phyloP scores from a whole-genome alignment of 345 rosid species.

The Lepidium aucheri region DNA sequence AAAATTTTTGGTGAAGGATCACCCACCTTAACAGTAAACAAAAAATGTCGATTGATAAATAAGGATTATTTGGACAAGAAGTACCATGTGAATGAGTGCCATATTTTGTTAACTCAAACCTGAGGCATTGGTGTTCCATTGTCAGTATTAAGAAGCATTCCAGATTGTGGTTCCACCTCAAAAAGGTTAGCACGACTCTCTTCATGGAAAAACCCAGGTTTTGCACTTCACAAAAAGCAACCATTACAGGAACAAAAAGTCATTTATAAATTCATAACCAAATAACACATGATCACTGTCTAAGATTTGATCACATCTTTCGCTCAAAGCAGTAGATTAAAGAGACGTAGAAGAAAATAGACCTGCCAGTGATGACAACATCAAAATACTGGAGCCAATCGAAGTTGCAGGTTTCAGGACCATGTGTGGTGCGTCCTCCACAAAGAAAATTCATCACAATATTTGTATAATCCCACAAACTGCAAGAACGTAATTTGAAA shows the following conservation, averaged over 20 bases:
- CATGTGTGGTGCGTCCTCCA: slow-evolving; percentile 34
- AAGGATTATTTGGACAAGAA: background rate
- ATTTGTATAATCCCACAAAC: slow-evolving; percentile 98
- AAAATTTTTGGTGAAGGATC: slow-evolving; percentile 33
- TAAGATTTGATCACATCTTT: background rate
- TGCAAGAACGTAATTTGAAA: slow-evolving; percentile 33
- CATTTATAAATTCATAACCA: background rate
- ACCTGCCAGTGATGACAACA: slow-evolving; percentile 97
- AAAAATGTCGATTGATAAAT: background rate
- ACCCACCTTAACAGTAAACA: slow-evolving; percentile 50
- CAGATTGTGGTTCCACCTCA: slow-evolving; percentile 81
- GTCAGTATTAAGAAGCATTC: slow-evolving; percentile 89
- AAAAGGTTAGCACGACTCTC: slow-evolving; percentile 76
- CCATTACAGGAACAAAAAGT: background rate
- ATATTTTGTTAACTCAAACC: slow-evolving; percentile 34
- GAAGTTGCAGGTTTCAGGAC: slow-evolving; percentile 42
- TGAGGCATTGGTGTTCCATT: slow-evolving; percentile 93
- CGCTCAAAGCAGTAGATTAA: background rate
- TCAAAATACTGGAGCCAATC: slow-evolving; percentile 94
- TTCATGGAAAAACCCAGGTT: slow-evolving; percentile 95
- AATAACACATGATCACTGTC: background rate
- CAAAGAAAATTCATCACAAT: slow-evolving; percentile 96
- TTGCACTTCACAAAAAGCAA: slow-evolving; percentile 46
- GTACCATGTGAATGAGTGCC: background rate
- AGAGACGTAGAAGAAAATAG: slow-evolving; percentile 2